Evolutionary conservation across 768 basidiomycete species (phyloP).

Genomic region (Pleurotus tuber-regium): DNA sequence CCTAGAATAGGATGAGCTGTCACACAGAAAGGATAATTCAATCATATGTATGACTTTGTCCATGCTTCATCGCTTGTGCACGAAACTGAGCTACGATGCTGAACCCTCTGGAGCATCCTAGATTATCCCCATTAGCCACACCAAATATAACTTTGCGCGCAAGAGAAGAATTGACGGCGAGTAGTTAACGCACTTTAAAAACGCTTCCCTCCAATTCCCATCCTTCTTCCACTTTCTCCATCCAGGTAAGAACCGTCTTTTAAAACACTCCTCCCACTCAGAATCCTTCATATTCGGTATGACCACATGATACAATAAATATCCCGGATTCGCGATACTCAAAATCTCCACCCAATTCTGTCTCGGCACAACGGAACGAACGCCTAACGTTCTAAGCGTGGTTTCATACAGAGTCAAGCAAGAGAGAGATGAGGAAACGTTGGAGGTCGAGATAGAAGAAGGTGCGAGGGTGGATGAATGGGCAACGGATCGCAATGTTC

Average conservation of each 20-base stretch:
- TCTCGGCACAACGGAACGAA: conserved; percentile 62
- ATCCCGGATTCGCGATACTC: conserved; percentile 55
- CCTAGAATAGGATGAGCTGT: conserved; percentile 31
- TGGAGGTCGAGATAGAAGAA: not conserved
- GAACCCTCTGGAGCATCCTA: conserved; percentile 62
- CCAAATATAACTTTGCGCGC: not conserved
- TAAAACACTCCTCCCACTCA: conserved; percentile 79
- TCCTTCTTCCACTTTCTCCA: conserved; percentile 72
- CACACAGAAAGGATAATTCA: not conserved
- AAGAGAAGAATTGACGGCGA: conserved; percentile 3
- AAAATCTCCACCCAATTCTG: conserved; percentile 82
- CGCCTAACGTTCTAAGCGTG: conserved; percentile 56
- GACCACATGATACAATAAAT: conserved; percentile 65
- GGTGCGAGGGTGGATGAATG: not conserved
- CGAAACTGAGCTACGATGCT: conserved; percentile 65
- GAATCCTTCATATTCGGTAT: conserved; percentile 61
- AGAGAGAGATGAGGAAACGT: not conserved
- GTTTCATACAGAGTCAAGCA: conserved; percentile 39
- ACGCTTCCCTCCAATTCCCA: conserved; percentile 60
- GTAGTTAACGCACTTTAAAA: conserved; percentile 51
- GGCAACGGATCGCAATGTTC: conserved; percentile 38
- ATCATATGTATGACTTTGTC: conserved; percentile 58
- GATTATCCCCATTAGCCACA: conserved; percentile 3
- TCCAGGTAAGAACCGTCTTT: conserved; percentile 70
- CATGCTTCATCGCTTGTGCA: conserved; percentile 81